Evolutionary conservation across 2,329 filamentous ascomycete species (phyloP), one percentile per base, ranked within the genome.

Genomic region (Diaporthe sp.): DNA sequence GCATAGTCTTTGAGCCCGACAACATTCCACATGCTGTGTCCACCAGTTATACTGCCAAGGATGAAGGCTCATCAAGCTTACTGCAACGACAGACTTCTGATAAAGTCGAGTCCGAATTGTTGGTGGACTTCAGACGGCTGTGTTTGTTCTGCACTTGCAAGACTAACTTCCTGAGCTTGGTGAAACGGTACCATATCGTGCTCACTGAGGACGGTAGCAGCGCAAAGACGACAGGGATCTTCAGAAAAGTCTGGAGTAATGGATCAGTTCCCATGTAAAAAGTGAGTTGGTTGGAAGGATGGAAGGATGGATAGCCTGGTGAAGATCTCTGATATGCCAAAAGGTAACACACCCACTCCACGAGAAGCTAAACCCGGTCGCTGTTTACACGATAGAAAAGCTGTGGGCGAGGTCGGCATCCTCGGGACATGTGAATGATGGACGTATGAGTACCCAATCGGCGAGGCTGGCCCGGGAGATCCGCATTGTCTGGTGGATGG

Each of bases 401-500:
- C 49, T 31, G 34, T 39, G n/a, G 49, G 34, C 65, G 65, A 69
- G 28, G 13, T 42, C 46, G 61, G 49, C 70, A 71, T 34, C 13
- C 57, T 51, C 42, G 57, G 70, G 34, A 65, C 70, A 55, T 65
- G 70, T 31, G 70, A 65, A 62, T 17, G 58, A 53, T 51, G 42
- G 58, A n/a, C 31, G 46, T 37, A 17, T 7, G 46, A 59, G 55
- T 42, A 49, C 34, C 57, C 31, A 39, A 28, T 53, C 57, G 70
- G 70, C 46, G 58, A 73, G n/a, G 37, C 59, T 55, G 25, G 22
- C 58, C 34, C 58, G 25, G 58, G 59, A 34, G 55, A 51, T 69
- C 34, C 49, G 65, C 34, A 17, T 44, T 44, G n/a, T 53, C 46
- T 44, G 42, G 59, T 42, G 70, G 57, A 62, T 31, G 69, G 44